Evolutionary conservation across 352 stramenopile species (phyloP).

Genomic region (Proteromonas lacertae): DNA sequence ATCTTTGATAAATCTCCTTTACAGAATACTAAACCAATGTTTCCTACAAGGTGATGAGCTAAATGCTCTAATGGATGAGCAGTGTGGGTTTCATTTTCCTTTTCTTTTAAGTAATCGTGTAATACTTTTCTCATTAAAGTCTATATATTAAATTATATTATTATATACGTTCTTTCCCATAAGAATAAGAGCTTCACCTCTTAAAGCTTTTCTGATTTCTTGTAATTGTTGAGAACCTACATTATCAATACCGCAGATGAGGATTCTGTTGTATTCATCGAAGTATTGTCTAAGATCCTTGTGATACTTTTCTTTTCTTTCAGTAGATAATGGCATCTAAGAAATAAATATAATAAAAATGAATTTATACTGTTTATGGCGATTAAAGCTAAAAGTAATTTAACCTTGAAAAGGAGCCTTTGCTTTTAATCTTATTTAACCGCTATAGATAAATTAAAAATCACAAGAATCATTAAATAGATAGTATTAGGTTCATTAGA

Average conservation of each 20-base stretch:
- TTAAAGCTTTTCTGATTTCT: slow-evolving; percentile 70
- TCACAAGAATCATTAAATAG: too few species aligned
- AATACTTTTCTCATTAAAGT: slow-evolving; percentile 97
- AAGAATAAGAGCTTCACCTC: slow-evolving; percentile 67
- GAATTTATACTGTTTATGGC: too few species aligned
- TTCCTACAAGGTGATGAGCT: slow-evolving; percentile 45
- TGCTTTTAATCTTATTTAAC: too few species aligned
- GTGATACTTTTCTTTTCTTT: slow-evolving; percentile 95
- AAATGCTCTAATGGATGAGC: slow-evolving; percentile 57
- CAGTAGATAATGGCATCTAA: slow-evolving; percentile 58
- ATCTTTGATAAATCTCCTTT: slow-evolving; percentile 75
- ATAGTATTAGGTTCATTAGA: too few species aligned
- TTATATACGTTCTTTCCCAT: slow-evolving; percentile 30
- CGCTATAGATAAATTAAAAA: too few species aligned
- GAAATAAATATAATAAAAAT: not conserved
- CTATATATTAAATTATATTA: slow-evolving; percentile 42
- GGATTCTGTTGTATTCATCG: slow-evolving; percentile 79
- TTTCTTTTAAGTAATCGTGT: slow-evolving; percentile 52
- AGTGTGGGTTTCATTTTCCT: too few species aligned
- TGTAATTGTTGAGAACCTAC: slow-evolving; percentile 96
- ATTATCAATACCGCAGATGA: slow-evolving; percentile 93
- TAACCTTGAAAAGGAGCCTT: too few species aligned
- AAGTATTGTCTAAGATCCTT: slow-evolving; percentile 67
- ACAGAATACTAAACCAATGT: slow-evolving; percentile 98
- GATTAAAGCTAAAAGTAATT: too few species aligned